These are phyloP conservation scores for Hyparrhenia diplandra DNA, from an alignment of 176 grass and related monocot genomes.

Conservation along the genomic window DNA sequence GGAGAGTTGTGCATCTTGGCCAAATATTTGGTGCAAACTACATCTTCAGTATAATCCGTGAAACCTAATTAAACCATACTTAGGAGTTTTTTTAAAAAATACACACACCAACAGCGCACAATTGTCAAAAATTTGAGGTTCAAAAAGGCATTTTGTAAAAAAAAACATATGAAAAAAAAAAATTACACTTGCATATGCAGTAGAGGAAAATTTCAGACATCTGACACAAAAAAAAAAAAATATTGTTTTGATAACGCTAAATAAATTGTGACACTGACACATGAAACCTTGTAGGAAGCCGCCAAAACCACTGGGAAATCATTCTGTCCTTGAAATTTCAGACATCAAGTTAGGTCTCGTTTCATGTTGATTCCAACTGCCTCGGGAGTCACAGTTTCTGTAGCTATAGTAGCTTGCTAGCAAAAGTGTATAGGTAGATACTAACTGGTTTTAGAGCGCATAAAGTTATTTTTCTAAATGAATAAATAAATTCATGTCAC, in stretches of 20 bases:
- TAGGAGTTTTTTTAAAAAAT: no score
- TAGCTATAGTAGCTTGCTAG: not conserved
- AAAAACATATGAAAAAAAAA: no score
- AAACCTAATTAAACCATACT: no score
- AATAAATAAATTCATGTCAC: slow-evolving; percentile 29
- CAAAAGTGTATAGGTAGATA: no score
- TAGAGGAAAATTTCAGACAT: no score
- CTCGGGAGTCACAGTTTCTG: not conserved
- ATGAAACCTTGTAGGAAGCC: not conserved
- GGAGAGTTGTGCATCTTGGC: no score
- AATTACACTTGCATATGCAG: no score
- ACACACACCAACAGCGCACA: no score
- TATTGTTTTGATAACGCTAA: not conserved
- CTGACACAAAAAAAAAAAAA: not conserved
- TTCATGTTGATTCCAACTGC: not conserved
- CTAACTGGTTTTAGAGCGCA: not conserved
- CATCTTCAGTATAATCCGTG: no score
- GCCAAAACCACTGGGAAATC: not conserved
- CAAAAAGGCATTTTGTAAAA: no score
- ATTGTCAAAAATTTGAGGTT: no score
- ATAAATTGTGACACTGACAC: not conserved
- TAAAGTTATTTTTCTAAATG: slow-evolving; percentile 23
- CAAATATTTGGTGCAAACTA: no score
- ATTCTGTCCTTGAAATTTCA: not conserved
- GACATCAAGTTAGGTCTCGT: not conserved